A percentile compares a stretch with the other conserved stretches of the same genome.
Evolutionary conservation across 2,329 filamentous ascomycete genomes (phyloP).

Genomic region (Diaporthe sp.): DNA sequence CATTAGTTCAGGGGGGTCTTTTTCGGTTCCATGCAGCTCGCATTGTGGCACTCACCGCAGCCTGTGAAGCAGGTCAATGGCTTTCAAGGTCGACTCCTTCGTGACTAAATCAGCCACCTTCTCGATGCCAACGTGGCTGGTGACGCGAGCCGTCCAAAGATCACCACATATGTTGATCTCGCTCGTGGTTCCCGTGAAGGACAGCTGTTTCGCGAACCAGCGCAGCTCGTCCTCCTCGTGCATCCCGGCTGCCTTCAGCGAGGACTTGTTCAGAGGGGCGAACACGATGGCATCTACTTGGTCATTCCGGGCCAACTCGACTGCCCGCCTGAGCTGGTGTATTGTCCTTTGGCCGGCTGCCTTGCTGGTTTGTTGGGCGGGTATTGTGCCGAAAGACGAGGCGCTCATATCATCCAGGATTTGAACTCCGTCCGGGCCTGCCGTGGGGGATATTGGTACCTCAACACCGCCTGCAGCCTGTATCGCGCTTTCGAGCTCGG

Average conservation of each 20-base stretch:
- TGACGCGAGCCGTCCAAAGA: constrained; percentile 49
- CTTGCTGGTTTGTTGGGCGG: constrained; percentile 40
- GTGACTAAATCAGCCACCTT: constrained; percentile 47
- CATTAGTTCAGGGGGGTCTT: not conserved
- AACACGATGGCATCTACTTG: constrained; percentile 46
- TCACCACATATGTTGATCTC: constrained; percentile 49
- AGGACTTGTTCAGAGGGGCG: constrained; percentile 50
- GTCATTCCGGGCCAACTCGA: constrained; percentile 44
- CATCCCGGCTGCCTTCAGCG: constrained; percentile 50
- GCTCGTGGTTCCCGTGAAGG: constrained; percentile 47
- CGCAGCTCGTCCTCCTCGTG: constrained; percentile 51
- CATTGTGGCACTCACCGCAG: constrained; percentile 41
- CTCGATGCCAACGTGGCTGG: constrained; percentile 49
- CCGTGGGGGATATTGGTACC: constrained; percentile 36
- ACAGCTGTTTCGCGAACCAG: constrained; percentile 51
- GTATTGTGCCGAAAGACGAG: constrained; percentile 38
- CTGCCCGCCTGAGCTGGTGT: constrained; percentile 47
- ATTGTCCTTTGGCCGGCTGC: constrained; percentile 44
- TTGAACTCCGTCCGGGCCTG: constrained; percentile 44
- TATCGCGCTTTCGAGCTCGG: constrained; percentile 44
- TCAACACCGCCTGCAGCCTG: constrained; percentile 42
- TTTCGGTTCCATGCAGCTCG: not conserved
- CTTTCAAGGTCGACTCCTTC: constrained; percentile 43
- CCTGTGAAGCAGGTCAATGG: constrained; percentile 46
- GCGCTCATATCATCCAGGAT: constrained; percentile 45